Conservation (phyloP, 2,329 filamentous ascomycete species). For the Cercospora sp. region DNA sequence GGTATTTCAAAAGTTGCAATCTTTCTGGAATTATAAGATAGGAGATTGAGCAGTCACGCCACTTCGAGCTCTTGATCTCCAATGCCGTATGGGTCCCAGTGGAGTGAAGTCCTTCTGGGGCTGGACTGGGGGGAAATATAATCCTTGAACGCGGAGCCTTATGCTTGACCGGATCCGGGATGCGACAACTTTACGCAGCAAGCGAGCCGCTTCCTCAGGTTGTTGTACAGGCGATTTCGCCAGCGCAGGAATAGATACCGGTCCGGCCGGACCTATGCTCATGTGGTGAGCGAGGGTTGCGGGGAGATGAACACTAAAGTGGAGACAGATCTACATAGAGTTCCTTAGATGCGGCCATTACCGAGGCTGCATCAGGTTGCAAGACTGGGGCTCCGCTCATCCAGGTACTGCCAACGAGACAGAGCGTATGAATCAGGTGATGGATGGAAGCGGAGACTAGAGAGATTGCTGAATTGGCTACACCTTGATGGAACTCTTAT, state of each 20-base stretch:
- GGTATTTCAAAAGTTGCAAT: not conserved
- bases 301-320: slow-evolving; percentile 1
- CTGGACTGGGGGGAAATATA: not conserved
- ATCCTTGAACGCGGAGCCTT: slow-evolving; percentile 4
- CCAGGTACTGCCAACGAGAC: not conserved
- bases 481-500: slow-evolving; percentile 17
- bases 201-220: not conserved
- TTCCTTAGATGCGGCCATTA: slow-evolving; percentile 5
- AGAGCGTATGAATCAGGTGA: not conserved
- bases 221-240: not conserved
- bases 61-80: not conserved
- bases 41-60: not conserved
- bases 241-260: slow-evolving; percentile 1
- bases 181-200: not conserved
- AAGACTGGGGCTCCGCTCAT: slow-evolving; percentile 4
- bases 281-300: not conserved
- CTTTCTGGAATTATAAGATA: not conserved
- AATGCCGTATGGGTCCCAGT: not conserved
- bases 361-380: slow-evolving; percentile 7
- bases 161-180: not conserved
- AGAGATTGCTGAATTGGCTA: not conserved
- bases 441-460: not conserved
- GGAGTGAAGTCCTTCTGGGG: not conserved
- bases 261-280: not conserved
- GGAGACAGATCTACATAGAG: slow-evolving; percentile 1